Evolutionary conservation across 768 basidiomycete genomes (phyloP).

Genomic region (Auriscalpium vulgare): DNA sequence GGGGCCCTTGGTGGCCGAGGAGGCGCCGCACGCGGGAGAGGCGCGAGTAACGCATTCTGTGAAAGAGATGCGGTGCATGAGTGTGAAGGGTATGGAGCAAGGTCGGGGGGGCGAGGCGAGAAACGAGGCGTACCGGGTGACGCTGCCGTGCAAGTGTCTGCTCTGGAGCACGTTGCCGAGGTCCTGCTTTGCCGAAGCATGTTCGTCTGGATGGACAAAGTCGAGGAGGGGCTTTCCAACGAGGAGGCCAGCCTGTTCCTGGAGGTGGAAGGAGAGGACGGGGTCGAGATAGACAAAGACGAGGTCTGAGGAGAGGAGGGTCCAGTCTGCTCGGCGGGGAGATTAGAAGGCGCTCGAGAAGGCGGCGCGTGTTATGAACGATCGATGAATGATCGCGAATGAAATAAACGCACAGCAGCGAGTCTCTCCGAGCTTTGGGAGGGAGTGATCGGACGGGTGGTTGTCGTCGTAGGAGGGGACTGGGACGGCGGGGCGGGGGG

Average conservation of each 20-base stretch:
- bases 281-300: constrained; percentile 81
- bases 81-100: constrained; percentile 13
- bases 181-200: constrained; percentile 65
- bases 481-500: constrained; percentile 10
- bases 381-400: constrained; percentile 29
- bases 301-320: constrained; percentile 67
- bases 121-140: constrained; percentile 51
- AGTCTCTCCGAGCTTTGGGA: constrained; percentile 50
- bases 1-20: constrained; percentile 59
- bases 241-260: constrained; percentile 58
- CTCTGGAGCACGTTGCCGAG: constrained; percentile 66
- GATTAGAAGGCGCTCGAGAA: constrained; percentile 12
- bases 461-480: constrained; percentile 22
- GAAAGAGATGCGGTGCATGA: constrained; percentile 13
- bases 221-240: constrained; percentile 63
- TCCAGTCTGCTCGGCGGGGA: constrained; percentile 56
- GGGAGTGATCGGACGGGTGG: constrained; percentile 21
- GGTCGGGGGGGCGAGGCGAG: not conserved
- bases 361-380: constrained; percentile 30
- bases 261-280: constrained; percentile 64
- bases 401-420: constrained; percentile 60
- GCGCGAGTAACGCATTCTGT: constrained; percentile 73
- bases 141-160: constrained; percentile 73
- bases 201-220: constrained; percentile 84
- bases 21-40: constrained; percentile 63